Evolutionary conservation across 139 green algal species (phyloP).

Genomic region (Coccomyxa sp.): DNA sequence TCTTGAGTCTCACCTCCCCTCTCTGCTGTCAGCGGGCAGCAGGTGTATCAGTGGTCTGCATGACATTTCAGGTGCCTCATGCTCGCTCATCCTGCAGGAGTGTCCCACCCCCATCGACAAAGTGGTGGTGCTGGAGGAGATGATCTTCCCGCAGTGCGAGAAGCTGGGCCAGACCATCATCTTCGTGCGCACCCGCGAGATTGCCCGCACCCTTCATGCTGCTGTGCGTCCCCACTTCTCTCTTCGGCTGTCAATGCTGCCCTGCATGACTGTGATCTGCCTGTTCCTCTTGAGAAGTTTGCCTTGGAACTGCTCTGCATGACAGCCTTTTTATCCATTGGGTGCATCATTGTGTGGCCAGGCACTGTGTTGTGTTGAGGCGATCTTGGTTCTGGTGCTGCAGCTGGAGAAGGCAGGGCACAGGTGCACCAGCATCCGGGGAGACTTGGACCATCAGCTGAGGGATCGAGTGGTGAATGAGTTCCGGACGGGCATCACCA

Average conservation of each 20-base stretch:
- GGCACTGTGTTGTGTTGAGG: not conserved
- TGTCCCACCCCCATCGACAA: conserved; percentile 76
- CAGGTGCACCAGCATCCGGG: conserved; percentile 91
- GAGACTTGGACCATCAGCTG: conserved; percentile 78
- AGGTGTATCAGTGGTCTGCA: not conserved
- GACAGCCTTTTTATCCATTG: not conserved
- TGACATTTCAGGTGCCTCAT: not conserved
- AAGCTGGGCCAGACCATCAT: conserved; percentile 99
- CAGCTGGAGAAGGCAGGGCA: conserved; percentile 83
- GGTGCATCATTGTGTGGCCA: too few relatives aligned
- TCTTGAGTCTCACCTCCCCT: not conserved
- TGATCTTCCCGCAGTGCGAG: conserved; percentile 88
- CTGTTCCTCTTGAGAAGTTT: not conserved
- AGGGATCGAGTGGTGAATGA: conserved; percentile 89
- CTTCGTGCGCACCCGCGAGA: conserved; percentile 82
- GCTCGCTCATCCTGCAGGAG: conserved; percentile 19
- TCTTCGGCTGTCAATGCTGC: not conserved
- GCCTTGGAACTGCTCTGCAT: not conserved
- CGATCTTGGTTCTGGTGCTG: conserved; percentile 1
- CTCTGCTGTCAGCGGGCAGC: not conserved
- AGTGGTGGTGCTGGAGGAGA: conserved; percentile 82
- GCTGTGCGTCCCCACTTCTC: not conserved
- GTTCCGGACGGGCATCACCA: conserved; percentile 86
- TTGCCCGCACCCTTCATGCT: conserved; percentile 39
- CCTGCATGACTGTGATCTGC: too few relatives aligned